Percentiles rank a stretch among this genome's conserved stretches.
Conservation (phyloP, 2,329 filamentous ascomycete species). For the Alternaria postmessia region DNA sequence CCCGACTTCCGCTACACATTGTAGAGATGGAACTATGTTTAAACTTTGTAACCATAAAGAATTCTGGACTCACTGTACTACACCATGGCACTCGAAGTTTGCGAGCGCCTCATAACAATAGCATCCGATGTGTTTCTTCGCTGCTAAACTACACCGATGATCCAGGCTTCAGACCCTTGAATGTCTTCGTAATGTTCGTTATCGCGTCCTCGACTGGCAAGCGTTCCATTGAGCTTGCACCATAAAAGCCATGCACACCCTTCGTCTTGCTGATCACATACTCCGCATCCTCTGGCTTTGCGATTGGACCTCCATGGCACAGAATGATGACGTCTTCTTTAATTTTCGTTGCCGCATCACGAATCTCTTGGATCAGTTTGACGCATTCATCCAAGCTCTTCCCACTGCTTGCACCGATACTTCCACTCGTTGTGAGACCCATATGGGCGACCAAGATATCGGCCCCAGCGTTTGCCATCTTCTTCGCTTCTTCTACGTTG, state of each 20-base stretch:
- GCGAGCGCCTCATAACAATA: not conserved
- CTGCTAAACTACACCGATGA: not conserved
- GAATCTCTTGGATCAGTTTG: slow-evolving; percentile 67
- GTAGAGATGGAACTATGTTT: not conserved
- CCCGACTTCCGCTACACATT: slow-evolving; percentile 58
- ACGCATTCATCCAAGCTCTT: slow-evolving; percentile 72
- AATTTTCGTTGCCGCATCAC: slow-evolving; percentile 65
- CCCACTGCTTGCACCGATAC: slow-evolving; percentile 69
- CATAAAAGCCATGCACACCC: slow-evolving; percentile 76
- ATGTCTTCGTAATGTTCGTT: slow-evolving; percentile 63
- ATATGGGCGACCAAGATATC: slow-evolving; percentile 75
- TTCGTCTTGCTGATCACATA: slow-evolving; percentile 68
- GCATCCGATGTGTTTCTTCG: not conserved
- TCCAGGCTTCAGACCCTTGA: slow-evolving; percentile 54
- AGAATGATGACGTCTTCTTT: slow-evolving; percentile 69
- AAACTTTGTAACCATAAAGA: not conserved
- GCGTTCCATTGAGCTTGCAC: slow-evolving; percentile 74
- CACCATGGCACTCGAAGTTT: not conserved
- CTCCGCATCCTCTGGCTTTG: slow-evolving; percentile 68
- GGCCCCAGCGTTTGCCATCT: slow-evolving; percentile 71
- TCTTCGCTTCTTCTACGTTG: slow-evolving; percentile 65
- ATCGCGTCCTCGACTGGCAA: slow-evolving; percentile 74
- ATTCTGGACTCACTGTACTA: not conserved
- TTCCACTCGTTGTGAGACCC: slow-evolving; percentile 70
- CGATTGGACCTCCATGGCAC: slow-evolving; percentile 76